phyloP scores from a whole-genome alignment of 176 grass and related monocot genomes.

The Olyra latifolia region DNA sequence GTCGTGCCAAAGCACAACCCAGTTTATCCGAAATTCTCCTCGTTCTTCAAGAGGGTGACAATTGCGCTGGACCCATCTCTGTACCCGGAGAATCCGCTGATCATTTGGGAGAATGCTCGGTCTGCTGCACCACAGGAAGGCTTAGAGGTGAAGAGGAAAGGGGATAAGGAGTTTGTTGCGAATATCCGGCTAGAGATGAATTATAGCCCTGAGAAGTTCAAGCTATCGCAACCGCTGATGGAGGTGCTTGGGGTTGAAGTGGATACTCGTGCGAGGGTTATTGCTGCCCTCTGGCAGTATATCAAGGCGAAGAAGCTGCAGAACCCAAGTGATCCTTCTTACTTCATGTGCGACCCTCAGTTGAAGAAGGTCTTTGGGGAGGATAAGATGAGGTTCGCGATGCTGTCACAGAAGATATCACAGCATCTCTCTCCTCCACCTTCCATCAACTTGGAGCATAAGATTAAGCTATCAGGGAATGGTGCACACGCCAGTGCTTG shows the following conservation, averaged over 20 bases:
- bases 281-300: slow-evolving; percentile 93
- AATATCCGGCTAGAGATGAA: slow-evolving; percentile 90
- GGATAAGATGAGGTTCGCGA: slow-evolving; percentile 87
- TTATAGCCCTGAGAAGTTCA: slow-evolving; percentile 91
- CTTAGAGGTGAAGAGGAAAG: slow-evolving; percentile 93
- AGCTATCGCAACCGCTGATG: slow-evolving; percentile 77
- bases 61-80: slow-evolving; percentile 66
- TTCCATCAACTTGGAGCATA: slow-evolving; percentile 85
- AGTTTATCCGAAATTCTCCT: slow-evolving; percentile 85
- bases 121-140: slow-evolving; percentile 71
- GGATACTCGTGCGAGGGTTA: slow-evolving; percentile 80
- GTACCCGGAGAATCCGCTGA: slow-evolving; percentile 76
- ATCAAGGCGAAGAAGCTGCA: slow-evolving; percentile 96
- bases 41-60: slow-evolving; percentile 82
- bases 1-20: slow-evolving; percentile 84
- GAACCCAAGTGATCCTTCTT: slow-evolving; percentile 79
- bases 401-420: slow-evolving; percentile 96
- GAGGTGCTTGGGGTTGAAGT: slow-evolving; percentile 92
- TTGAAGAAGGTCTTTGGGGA: slow-evolving; percentile 89
- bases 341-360: slow-evolving; percentile 70
- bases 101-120: slow-evolving; percentile 79
- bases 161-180: slow-evolving; percentile 81
- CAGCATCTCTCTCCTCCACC: slow-evolving; percentile 68
- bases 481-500: slow-evolving; percentile 63
- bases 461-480: slow-evolving; percentile 76